Percentiles rank a stretch among this genome's conserved stretches.
Evolutionary conservation across 108 stramenopile genomes (phyloP).

Genomic region (Pelagomonas calceolata): DNA sequence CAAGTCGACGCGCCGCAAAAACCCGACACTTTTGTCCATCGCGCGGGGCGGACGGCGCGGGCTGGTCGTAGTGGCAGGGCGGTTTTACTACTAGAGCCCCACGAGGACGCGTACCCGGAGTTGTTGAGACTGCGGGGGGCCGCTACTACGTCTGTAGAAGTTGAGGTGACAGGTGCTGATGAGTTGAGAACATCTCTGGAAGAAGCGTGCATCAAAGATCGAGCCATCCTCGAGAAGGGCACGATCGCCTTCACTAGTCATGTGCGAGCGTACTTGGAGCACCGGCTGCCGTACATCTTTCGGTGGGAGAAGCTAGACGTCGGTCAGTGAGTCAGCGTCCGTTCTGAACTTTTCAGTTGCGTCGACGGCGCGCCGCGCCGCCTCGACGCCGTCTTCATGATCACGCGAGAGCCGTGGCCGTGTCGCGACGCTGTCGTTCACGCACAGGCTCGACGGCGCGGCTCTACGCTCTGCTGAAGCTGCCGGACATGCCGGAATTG

Average conservation of each 20-base stretch:
- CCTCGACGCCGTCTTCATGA: too few relatives aligned
- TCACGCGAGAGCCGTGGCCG: too few relatives aligned
- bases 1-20: slow-evolving; percentile 94
- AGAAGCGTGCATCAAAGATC: slow-evolving; percentile 46
- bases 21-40: slow-evolving; percentile 89
- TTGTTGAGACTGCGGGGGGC: slow-evolving; percentile 70
- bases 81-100: slow-evolving; percentile 69
- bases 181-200: background rate
- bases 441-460: slow-evolving; percentile 69
- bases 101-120: slow-evolving; percentile 88
- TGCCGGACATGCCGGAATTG: slow-evolving; percentile 97
- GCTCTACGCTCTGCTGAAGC: slow-evolving; percentile 73
- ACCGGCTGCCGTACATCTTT: slow-evolving; percentile 77
- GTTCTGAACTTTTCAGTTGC: too few relatives aligned
- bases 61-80: slow-evolving; percentile 76
- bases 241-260: slow-evolving; percentile 74
- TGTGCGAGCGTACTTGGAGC: slow-evolving; percentile 91
- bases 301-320: slow-evolving; percentile 33
- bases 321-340: too few relatives aligned
- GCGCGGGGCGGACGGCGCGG: slow-evolving; percentile 88
- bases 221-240: slow-evolving; percentile 90
- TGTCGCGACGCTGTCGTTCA: too few relatives aligned
- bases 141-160: too few relatives aligned
- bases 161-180: slow-evolving; percentile 19
- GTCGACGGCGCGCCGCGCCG: too few relatives aligned